Evolutionary conservation across 768 basidiomycete genomes (phyloP), one percentile per base, ranked within the genome.

Genomic region (Hygrocybe punicea): DNA sequence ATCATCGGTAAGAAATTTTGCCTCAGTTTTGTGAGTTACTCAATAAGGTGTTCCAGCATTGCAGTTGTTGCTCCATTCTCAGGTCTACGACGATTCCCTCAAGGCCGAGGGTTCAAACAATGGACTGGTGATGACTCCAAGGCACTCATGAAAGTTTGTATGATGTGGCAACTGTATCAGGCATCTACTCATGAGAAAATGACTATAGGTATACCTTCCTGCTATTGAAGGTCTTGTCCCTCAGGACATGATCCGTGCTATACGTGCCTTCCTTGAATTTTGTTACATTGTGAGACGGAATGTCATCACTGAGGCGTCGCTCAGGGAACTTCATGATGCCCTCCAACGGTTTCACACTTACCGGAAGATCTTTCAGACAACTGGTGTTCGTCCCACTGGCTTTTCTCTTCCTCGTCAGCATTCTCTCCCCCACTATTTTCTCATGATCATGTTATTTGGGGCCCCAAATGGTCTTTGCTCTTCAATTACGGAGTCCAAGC

Each of bases 401-500:
- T 61, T 64, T 25, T 59, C 60, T 16, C 57, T 67, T 46, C 65
- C 65, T 42, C 40, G 68, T 6, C 72, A 65, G 47, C 67, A 68
- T 45, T 52, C 67, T 5, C 45, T 67, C 3, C 29, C 64, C 9
- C 64, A 66, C 19, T 66, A 64, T 46, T 19, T 23, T 10, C 40
- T 44, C 16, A 36, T n/a, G 3, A 69, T 69, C 11, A 25, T 50
- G 3, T 49, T 61, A 2, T 71, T 66, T 58, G 66, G 66, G 1
- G 57, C 67, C 5, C 69, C 64, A 2, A 69, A 70, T 61, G 71
- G 69, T 29, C 51, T 71, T 0, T 72, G 70, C 35, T 70, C 70
- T 0, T 71, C 71, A 9, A 73, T 72, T 23, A 73, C 70, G 0
- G 71, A 73, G 51, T 70, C 66, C 2, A 68, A 67, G 11, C 73